Percentiles rank a stretch among this genome's conserved stretches.
Conservation (phyloP, 2,329 filamentous ascomycete genomes). For the Remersonia thermophila region DNA sequence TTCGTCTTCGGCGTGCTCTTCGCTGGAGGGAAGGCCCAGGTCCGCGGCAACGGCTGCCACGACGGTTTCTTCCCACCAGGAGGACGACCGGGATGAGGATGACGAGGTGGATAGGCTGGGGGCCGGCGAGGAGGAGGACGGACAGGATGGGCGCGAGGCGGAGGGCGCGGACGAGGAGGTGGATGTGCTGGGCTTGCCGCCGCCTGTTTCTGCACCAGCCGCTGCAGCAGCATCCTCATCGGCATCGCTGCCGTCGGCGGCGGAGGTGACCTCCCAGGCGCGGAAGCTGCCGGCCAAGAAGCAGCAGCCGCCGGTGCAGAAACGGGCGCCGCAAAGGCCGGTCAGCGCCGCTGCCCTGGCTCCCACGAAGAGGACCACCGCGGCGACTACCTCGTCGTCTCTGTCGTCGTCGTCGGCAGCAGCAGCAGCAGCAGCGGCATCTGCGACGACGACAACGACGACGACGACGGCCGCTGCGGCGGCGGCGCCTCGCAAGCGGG, state of each 20-base stretch:
- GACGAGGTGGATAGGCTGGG: slow-evolving; percentile 7
- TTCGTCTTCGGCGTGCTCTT: too few species aligned
- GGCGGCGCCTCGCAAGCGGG: neutral
- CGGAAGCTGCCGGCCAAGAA: slow-evolving; percentile 8
- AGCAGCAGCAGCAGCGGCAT: neutral
- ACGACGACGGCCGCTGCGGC: neutral
- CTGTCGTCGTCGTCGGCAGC: too few species aligned
- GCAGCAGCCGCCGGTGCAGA: slow-evolving; percentile 8
- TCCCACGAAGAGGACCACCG: too few species aligned
- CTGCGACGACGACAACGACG: neutral
- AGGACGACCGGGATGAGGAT: neutral
- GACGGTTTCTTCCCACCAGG: neutral
- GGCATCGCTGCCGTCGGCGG: slow-evolving; percentile 1
- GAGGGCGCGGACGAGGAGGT: slow-evolving; percentile 6
- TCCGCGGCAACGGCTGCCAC: too few species aligned
- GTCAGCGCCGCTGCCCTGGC: slow-evolving; percentile 7
- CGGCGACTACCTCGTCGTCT: too few species aligned
- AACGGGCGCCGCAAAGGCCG: slow-evolving; percentile 32
- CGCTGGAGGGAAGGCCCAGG: too few species aligned
- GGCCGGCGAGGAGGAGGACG: neutral
- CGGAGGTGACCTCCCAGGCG: too few species aligned
- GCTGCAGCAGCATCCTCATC: neutral
- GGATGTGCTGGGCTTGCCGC: slow-evolving; percentile 8
- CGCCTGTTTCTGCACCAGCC: neutral
- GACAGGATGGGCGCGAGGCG: neutral